Evolutionary conservation across 768 basidiomycete species (phyloP).

Genomic region (Tulasnella sp.): DNA sequence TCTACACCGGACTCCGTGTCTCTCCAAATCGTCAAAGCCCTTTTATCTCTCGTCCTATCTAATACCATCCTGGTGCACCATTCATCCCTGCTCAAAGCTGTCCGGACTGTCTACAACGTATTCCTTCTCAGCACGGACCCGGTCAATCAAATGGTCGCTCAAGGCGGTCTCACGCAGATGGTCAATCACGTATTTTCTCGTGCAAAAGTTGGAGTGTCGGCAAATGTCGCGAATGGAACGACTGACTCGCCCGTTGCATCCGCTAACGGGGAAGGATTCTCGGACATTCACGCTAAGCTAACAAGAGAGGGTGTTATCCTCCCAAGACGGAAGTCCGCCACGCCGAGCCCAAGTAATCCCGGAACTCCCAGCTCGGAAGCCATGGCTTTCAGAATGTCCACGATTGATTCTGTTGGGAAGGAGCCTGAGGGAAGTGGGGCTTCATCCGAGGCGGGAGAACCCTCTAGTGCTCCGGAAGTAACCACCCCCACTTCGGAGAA

Average conservation of each 20-base stretch:
- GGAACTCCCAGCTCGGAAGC: background rate
- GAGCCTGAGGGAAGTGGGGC: background rate
- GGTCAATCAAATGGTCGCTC: conserved; percentile 95
- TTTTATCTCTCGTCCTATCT: conserved; percentile 81
- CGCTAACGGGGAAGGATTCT: background rate
- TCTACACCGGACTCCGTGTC: conserved; percentile 82
- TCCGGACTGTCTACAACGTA: conserved; percentile 96
- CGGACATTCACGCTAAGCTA: conserved; percentile 5
- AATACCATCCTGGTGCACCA: conserved; percentile 84
- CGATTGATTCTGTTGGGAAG: background rate
- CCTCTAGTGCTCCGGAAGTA: background rate
- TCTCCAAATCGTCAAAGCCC: conserved; percentile 91
- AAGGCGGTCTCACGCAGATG: conserved; percentile 96
- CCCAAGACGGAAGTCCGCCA: background rate
- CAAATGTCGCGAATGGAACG: background rate
- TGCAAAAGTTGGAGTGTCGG: conserved; percentile 34
- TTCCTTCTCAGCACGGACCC: conserved; percentile 83
- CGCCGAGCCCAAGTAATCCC: background rate
- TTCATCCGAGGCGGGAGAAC: background rate
- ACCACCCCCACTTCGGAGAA: background rate
- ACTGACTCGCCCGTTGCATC: conserved; percentile 3
- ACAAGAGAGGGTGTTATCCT: conserved; percentile 4
- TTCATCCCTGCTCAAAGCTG: conserved; percentile 88
- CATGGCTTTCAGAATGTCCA: background rate
- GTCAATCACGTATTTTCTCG: conserved; percentile 92